Evolutionary conservation across 2,329 filamentous ascomycete species (phyloP).

Genomic region (Trichophyton mentagrophytes): DNA sequence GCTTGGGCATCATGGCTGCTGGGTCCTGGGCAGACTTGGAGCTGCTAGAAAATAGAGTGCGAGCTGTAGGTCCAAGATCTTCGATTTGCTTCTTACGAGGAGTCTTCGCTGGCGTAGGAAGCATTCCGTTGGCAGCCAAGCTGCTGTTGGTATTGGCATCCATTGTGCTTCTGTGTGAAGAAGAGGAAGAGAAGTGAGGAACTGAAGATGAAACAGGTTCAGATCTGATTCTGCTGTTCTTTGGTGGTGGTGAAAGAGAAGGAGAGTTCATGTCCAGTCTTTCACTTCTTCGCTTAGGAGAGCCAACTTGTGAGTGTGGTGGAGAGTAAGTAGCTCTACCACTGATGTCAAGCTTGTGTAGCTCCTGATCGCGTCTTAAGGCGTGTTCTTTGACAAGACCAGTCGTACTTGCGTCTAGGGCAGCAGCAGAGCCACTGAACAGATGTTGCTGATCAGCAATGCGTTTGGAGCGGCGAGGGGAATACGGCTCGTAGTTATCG

Average conservation of each 20-base stretch:
- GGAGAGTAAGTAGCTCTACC: constrained; percentile 18
- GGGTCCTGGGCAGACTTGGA: constrained; percentile 24
- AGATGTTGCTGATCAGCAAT: constrained; percentile 22
- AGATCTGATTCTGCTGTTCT: constrained; percentile 8
- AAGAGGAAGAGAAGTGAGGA: constrained; percentile 9
- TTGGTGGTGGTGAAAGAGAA: constrained; percentile 7
- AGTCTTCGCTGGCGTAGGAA: constrained; percentile 51
- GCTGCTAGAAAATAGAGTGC: constrained; percentile 41
- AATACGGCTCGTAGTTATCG: constrained; percentile 30
- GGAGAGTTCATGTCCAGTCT: constrained; percentile 4
- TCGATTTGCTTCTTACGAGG: constrained; percentile 42
- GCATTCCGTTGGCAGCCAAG: constrained; percentile 32
- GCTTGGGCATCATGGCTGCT: constrained; percentile 38
- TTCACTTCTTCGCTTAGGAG: constrained; percentile 19
- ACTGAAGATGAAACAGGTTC: constrained; percentile 15
- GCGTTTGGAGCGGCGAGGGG: constrained; percentile 30
- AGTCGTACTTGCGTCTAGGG: constrained; percentile 17
- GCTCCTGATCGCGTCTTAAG: constrained; percentile 13
- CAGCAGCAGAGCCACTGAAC: constrained; percentile 5
- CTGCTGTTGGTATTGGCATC: constrained; percentile 13
- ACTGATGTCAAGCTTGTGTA: constrained; percentile 14
- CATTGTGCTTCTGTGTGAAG: constrained; percentile 9
- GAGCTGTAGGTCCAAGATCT: constrained; percentile 38
- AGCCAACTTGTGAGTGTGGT: constrained; percentile 19
- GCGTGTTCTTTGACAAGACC: constrained; percentile 1